These are phyloP conservation scores for Gaultheria prostrata DNA, from an alignment of 148 eudicot species.

Conservation along the genomic window DNA sequence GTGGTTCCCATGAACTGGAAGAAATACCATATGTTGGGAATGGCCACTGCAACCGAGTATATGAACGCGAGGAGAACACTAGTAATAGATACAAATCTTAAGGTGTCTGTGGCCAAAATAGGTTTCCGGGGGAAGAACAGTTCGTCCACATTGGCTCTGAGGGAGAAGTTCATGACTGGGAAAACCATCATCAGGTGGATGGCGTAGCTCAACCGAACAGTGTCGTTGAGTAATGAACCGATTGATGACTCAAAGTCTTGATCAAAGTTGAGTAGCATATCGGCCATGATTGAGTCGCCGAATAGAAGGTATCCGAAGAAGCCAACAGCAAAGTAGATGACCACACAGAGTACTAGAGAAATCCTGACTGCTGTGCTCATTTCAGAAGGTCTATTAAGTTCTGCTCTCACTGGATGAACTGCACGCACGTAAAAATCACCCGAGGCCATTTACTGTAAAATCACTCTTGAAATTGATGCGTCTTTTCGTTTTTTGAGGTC, in stretches of 20 bases:
- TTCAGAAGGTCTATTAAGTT: conserved; percentile 66
- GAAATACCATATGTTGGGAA: conserved; percentile 94
- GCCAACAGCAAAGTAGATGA: conserved; percentile 84
- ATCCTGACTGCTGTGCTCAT: conserved; percentile 81
- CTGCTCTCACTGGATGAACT: conserved; percentile 95
- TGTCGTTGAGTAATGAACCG: conserved; percentile 49
- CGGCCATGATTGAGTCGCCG: conserved; percentile 84
- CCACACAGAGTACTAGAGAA: conserved; percentile 62
- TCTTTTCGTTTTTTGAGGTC: neutral
- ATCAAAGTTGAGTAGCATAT: conserved; percentile 93
- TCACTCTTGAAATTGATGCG: neutral
- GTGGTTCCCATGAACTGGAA: conserved; percentile 91
- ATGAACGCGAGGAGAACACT: conserved; percentile 46
- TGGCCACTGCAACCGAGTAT: conserved; percentile 56
- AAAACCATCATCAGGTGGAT: conserved; percentile 87
- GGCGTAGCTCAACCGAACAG: conserved; percentile 76
- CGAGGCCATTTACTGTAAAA: neutral
- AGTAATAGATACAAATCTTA: conserved; percentile 61
- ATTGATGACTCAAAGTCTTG: conserved; percentile 37
- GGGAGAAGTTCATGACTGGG: conserved; percentile 68
- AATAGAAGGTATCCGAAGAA: conserved; percentile 82
- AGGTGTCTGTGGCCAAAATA: conserved; percentile 42
- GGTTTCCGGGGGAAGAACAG: conserved; percentile 54
- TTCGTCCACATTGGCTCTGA: conserved; percentile 76
- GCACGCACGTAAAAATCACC: conserved; percentile 19